These are phyloP conservation scores for Dactylonectria macrodidyma DNA, from an alignment of 2,329 filamentous ascomycete species.

Conservation along the genomic window DNA sequence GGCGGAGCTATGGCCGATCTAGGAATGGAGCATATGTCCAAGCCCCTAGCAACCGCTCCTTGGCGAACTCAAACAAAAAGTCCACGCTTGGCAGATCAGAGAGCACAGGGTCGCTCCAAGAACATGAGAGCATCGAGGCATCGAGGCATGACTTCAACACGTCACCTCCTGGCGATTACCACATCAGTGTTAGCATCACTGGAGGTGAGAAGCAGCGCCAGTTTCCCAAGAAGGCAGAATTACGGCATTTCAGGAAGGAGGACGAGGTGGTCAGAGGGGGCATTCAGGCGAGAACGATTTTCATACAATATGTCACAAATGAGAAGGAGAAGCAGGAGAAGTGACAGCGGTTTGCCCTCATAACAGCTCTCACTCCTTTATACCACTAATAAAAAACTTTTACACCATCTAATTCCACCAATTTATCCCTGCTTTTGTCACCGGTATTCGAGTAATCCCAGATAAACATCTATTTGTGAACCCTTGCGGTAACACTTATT, in stretches of 20 bases:
- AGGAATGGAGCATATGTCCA: conserved; percentile 10
- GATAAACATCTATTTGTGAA: no score
- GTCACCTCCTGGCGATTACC: not conserved
- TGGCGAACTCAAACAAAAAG: not conserved
- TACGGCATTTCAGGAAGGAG: not conserved
- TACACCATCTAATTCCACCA: no score
- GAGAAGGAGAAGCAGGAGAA: no score
- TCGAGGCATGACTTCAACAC: not conserved
- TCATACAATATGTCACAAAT: conserved; percentile 8
- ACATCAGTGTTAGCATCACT: conserved; percentile 11
- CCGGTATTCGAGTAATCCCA: no score
- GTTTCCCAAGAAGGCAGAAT: no score
- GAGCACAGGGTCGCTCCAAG: not conserved
- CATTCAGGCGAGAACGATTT: conserved; percentile 19
- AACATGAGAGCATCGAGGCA: not conserved
- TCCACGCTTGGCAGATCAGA: not conserved
- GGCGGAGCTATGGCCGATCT: conserved; percentile 4
- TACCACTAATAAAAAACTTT: no score
- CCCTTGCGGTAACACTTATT: no score
- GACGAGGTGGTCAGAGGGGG: not conserved
- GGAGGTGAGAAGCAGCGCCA: conserved; percentile 1
- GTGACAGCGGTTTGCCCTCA: no score
- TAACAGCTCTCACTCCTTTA: no score
- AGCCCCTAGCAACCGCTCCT: not conserved
- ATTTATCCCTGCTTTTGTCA: no score